A percentile compares a stretch with the other conserved stretches of the same genome.
Evolutionary conservation across 1,139 yeast genomes (phyloP).

Genomic region (Candida sp.): DNA sequence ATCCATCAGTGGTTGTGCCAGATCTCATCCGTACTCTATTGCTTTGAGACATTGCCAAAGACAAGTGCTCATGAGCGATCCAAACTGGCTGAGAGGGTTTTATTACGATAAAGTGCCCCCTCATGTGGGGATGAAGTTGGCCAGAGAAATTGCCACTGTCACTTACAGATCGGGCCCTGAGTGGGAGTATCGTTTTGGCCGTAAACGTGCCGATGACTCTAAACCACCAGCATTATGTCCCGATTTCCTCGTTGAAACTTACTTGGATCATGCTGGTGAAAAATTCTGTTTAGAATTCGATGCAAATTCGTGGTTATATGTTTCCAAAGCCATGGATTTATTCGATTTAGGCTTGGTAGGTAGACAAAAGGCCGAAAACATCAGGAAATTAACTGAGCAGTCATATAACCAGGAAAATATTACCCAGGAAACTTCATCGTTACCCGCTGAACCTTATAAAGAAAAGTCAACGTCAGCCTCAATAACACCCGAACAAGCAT

Average conservation of each 20-base stretch:
- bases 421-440: constrained; percentile 25
- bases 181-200: constrained; percentile 92
- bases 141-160: constrained; percentile 91
- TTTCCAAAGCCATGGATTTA: constrained; percentile 92
- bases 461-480: constrained; percentile 41
- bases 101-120: constrained; percentile 82
- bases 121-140: constrained; percentile 91
- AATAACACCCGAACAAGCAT: constrained; percentile 49
- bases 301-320: constrained; percentile 82
- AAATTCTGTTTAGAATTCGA: constrained; percentile 91
- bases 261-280: constrained; percentile 92
- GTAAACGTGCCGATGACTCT: constrained; percentile 80
- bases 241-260: constrained; percentile 88
- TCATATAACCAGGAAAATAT: constrained; percentile 13
- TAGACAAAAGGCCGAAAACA: constrained; percentile 38
- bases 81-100: constrained; percentile 91
- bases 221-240: constrained; percentile 87
- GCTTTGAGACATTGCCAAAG: constrained; percentile 93
- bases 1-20: constrained; percentile 85
- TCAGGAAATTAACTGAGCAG: constrained; percentile 35
- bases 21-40: constrained; percentile 91
- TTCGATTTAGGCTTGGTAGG: constrained; percentile 70
- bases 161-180: constrained; percentile 96
- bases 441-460: constrained; percentile 52
- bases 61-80: constrained; percentile 92